Conservation (phyloP, 352 stramenopile species). For the Phytopythium delawarense region DNA sequence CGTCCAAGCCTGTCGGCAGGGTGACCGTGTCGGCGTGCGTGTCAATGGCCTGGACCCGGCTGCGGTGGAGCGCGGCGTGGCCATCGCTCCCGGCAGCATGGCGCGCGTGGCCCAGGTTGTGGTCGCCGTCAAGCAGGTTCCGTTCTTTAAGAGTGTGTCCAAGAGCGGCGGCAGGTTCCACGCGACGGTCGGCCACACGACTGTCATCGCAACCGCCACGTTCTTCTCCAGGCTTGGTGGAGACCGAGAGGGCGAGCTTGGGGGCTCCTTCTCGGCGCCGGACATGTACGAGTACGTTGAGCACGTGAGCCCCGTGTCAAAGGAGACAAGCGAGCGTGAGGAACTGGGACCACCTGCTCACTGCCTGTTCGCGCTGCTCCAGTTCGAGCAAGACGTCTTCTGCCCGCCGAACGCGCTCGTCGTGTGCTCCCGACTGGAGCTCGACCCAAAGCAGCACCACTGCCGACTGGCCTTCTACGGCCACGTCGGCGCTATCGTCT, state of each 20-base stretch:
- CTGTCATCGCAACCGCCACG: conserved; percentile 55
- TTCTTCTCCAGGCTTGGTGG: conserved; percentile 44
- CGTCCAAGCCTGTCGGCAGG: conserved; percentile 79
- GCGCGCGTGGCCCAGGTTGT: conserved; percentile 47
- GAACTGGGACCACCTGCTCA: not conserved
- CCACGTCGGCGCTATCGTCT: conserved; percentile 35
- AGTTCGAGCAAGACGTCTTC: conserved; percentile 66
- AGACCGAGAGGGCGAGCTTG: not conserved
- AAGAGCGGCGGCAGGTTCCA: conserved; percentile 73
- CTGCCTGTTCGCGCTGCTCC: conserved; percentile 49
- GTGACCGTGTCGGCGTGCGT: conserved; percentile 96
- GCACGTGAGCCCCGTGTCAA: conserved; percentile 16
- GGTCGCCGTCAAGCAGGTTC: conserved; percentile 44
- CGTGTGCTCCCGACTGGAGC: conserved; percentile 73
- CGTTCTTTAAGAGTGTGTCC: conserved; percentile 50
- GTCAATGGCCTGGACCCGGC: conserved; percentile 71
- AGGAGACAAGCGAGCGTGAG: not conserved
- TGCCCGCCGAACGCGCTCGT: conserved; percentile 46
- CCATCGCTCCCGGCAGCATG: conserved; percentile 48
- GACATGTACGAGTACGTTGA: conserved; percentile 45
- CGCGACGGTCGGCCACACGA: conserved; percentile 71
- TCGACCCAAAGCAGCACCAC: conserved; percentile 48
- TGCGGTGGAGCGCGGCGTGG: conserved; percentile 59
- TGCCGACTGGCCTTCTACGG: conserved; percentile 80
- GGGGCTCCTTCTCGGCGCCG: conserved; percentile 27